phyloP scores from a whole-genome alignment of 2,329 filamentous ascomycete species.

The Aspergillus hiratsukae region DNA sequence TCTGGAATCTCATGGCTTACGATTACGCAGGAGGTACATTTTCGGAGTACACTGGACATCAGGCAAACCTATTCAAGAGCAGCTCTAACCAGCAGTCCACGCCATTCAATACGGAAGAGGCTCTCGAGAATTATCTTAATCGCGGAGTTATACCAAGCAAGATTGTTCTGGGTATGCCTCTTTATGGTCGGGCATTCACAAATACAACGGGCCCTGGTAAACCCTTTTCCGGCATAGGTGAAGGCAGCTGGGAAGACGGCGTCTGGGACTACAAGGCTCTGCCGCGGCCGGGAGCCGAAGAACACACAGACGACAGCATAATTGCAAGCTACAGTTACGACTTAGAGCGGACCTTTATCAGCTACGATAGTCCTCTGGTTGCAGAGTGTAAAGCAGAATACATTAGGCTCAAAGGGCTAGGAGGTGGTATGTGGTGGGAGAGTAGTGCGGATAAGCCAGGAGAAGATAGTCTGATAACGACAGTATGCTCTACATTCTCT shows the following conservation, averaged over 20 bases:
- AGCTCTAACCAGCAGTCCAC: slow-evolving; percentile 57
- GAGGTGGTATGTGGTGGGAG: slow-evolving; percentile 98
- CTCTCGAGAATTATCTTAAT: slow-evolving; percentile 64
- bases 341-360: slow-evolving; percentile 59
- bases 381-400: slow-evolving; percentile 67
- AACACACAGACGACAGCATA: slow-evolving; percentile 56
- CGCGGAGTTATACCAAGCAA: slow-evolving; percentile 64
- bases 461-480: slow-evolving; percentile 48
- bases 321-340: slow-evolving; percentile 72
- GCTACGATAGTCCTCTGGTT: slow-evolving; percentile 68
- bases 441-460: slow-evolving; percentile 61
- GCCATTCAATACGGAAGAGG: slow-evolving; percentile 70
- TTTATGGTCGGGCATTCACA: slow-evolving; percentile 83
- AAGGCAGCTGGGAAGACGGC: slow-evolving; percentile 78
- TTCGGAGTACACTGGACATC: slow-evolving; percentile 68
- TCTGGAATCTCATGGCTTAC: slow-evolving; percentile 70
- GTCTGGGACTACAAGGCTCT: slow-evolving; percentile 86
- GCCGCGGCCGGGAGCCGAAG: slow-evolving; percentile 61
- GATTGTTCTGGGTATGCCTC: slow-evolving; percentile 82
- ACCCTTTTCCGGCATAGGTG: slow-evolving; percentile 66
- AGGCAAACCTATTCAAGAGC: slow-evolving; percentile 70
- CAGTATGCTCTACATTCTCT: slow-evolving; percentile 49
- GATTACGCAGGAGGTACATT: slow-evolving; percentile 74
- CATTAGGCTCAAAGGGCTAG: slow-evolving; percentile 62
- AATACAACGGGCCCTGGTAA: slow-evolving; percentile 70